Evolutionary conservation across 106 monocot species (phyloP).

Genomic region (Gastrodia elata): DNA sequence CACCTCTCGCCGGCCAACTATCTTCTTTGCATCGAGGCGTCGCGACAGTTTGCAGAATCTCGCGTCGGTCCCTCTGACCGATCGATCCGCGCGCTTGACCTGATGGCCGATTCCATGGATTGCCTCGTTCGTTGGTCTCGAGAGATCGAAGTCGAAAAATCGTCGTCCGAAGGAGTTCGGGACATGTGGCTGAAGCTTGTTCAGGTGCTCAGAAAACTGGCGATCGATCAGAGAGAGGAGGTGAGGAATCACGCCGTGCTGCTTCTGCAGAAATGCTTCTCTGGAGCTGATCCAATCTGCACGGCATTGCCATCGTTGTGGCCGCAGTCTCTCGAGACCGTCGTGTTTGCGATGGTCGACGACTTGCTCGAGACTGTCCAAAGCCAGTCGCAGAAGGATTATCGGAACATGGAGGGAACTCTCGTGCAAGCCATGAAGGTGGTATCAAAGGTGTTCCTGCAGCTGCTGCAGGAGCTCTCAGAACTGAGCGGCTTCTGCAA

Average conservation of each 20-base stretch:
- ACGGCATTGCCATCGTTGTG: conserved; percentile 29
- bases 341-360: conserved; percentile 52
- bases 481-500: conserved; percentile 38
- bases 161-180: conserved; percentile 45
- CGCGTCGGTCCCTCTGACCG: conserved; percentile 41
- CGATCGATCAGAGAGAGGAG: conserved; percentile 59
- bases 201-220: conserved; percentile 37
- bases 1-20: conserved; percentile 57
- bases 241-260: conserved; percentile 64
- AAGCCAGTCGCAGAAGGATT: conserved; percentile 54
- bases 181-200: conserved; percentile 74
- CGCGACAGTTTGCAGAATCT: conserved; percentile 74
- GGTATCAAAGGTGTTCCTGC: conserved; percentile 49
- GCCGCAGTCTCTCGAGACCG: conserved; percentile 45
- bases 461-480: conserved; percentile 37
- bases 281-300: conserved; percentile 41
- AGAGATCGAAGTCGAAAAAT: conserved; percentile 39
- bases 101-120: conserved; percentile 42
- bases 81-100: conserved; percentile 39
- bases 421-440: conserved; percentile 50
- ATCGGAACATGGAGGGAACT: conserved; percentile 55
- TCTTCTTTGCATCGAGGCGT: conserved; percentile 43
- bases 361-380: conserved; percentile 47
- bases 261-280: conserved; percentile 53
- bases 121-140: conserved; percentile 49